Evolutionary conservation across 306 rosid genomes (phyloP), one percentile per base, ranked within the genome.

Genomic region (Pyrus communis): DNA sequence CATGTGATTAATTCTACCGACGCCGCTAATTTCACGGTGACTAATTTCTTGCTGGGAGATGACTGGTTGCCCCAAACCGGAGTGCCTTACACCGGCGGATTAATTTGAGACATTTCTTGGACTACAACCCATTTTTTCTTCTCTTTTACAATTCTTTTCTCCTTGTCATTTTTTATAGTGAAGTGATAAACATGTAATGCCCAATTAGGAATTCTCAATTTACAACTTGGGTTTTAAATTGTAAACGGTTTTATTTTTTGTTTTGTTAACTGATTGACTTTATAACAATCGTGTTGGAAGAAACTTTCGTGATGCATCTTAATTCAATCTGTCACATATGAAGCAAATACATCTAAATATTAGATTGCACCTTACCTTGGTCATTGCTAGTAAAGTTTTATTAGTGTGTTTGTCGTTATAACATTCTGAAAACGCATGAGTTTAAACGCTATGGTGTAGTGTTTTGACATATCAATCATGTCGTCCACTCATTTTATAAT

Each of bases 51-150:
- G 70, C 65, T 51, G 45, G 93, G 88, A 0, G 93, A 87, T 77
- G 55, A 87, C 18, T 90, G 93, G 97, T 67, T 94, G 82, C 95
- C 93, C 11, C 84, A 73, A 46, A 84, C 97, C 0, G 97, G 98
- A 27, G 96, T 94, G 42, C 83, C 92, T 6, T 91, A 85, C 22
- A 17, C 64, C 22, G 67, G 87, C 72, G 81, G 84, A 68, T 81
- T 91, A 31, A 58, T 74, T 51, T 59, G 46, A 79, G 73, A 1
- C 4, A 11, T 11, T 19, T 28, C 33, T 76, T 46, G 59, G 58
- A 69, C 73, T 68, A 31, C 43, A 61, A 9, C 35, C 66, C 18
- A 57, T 35, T 28, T 25, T 7, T 71, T n/a, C 60, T 51, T 71
- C 18, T 18, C 15, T 31, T 69, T 5, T 27, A 4, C 42, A 69